Percentiles rank a stretch among this genome's conserved stretches.
phyloP scores from a whole-genome alignment of 164 flowering plant species.

The Magnolia officinalis region DNA sequence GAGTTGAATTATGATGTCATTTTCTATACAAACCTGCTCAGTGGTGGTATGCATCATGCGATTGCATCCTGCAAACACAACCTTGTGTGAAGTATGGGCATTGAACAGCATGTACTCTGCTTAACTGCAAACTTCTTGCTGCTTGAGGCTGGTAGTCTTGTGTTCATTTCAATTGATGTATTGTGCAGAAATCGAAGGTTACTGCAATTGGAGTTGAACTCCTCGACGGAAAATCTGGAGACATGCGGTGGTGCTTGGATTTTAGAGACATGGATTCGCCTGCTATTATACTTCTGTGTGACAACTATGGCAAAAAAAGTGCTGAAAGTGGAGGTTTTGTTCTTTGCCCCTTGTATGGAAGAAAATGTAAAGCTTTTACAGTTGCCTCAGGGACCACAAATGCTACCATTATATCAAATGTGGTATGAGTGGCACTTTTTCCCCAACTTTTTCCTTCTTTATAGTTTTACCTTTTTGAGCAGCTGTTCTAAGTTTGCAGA shows the following conservation, averaged over 20 bases:
- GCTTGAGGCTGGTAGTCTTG: not conserved
- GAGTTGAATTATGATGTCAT: not conserved
- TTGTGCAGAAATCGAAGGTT: slow-evolving; percentile 76
- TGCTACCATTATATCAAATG: slow-evolving; percentile 62
- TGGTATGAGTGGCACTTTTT: slow-evolving; percentile 52
- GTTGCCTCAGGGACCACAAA: slow-evolving; percentile 84
- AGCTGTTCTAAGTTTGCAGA: not conserved
- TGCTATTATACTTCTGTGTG: slow-evolving; percentile 68
- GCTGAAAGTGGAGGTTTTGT: slow-evolving; percentile 78
- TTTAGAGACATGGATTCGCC: slow-evolving; percentile 98
- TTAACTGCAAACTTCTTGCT: not conserved
- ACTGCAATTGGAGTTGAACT: slow-evolving; percentile 89
- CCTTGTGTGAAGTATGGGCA: no score
- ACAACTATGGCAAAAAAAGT: slow-evolving; percentile 70
- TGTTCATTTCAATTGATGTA: not conserved
- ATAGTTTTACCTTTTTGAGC: not conserved
- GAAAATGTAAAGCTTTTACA: slow-evolving; percentile 93
- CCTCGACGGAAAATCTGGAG: slow-evolving; percentile 69
- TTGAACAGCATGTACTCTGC: not conserved
- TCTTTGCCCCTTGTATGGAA: slow-evolving; percentile 93
- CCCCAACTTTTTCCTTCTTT: not conserved
- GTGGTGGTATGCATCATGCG: not conserved
- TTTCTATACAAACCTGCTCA: not conserved
- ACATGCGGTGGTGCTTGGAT: slow-evolving; percentile 92
- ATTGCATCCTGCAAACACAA: not conserved